Percentiles rank a stretch among this genome's conserved stretches.
phyloP scores from a whole-genome alignment of 108 stramenopile genomes.

The Schizochytrium sp. region DNA sequence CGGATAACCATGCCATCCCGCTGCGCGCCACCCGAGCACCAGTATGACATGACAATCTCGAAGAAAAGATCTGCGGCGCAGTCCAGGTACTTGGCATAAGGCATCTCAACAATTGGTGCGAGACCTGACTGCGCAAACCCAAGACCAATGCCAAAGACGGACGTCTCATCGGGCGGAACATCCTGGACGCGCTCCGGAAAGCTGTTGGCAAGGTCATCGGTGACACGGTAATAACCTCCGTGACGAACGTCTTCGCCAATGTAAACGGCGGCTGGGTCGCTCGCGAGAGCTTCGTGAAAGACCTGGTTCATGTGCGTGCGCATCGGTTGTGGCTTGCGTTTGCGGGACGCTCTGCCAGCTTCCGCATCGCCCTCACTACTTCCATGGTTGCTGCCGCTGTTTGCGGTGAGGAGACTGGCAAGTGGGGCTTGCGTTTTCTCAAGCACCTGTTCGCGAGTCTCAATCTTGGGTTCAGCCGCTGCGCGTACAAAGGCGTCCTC shows the following conservation, averaged over 20 bases:
- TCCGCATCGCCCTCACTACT: neutral
- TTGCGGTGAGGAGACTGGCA: constrained; percentile 20
- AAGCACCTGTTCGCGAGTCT: constrained; percentile 51
- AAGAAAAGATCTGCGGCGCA: constrained; percentile 72
- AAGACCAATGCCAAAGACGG: constrained; percentile 63
- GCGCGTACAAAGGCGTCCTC: constrained; percentile 52
- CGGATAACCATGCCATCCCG: constrained; percentile 67
- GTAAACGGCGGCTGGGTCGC: constrained; percentile 57
- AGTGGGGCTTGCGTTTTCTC: constrained; percentile 48
- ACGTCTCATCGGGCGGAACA: constrained; percentile 79
- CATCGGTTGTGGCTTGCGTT: constrained; percentile 57
- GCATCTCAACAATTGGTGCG: constrained; percentile 71
- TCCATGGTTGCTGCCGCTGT: too few relatives aligned
- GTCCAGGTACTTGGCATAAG: constrained; percentile 78
- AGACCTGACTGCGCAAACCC: constrained; percentile 69
- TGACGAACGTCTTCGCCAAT: constrained; percentile 75
- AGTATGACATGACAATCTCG: constrained; percentile 65
- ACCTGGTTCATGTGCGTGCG: constrained; percentile 71
- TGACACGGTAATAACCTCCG: constrained; percentile 76
- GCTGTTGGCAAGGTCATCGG: constrained; percentile 55
- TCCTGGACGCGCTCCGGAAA: constrained; percentile 60
- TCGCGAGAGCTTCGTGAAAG: constrained; percentile 48
- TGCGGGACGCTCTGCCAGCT: neutral
- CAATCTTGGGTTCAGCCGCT: constrained; percentile 61
- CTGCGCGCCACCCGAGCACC: constrained; percentile 52